Percentiles rank a stretch among this genome's conserved stretches.
Conservation (phyloP, 768 basidiomycete genomes). For the Phylloporus rhodoxanthus region DNA sequence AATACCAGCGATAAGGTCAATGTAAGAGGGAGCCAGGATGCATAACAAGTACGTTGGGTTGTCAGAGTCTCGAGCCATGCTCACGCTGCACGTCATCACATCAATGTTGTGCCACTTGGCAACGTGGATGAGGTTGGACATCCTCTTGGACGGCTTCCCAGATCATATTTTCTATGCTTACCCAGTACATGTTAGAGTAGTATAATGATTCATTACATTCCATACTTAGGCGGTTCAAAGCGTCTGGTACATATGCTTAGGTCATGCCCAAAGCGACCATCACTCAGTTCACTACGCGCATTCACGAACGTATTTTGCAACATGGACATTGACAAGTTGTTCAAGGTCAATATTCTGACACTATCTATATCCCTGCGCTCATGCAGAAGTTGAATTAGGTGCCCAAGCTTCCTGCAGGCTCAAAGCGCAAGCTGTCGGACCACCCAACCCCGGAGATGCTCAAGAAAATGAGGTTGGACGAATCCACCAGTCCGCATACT, state of each 20-base stretch:
- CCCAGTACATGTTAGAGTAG: slow-evolving; percentile 2
- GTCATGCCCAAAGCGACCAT: slow-evolving; percentile 1
- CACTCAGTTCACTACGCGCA: neutral
- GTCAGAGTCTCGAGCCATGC: slow-evolving; percentile 19
- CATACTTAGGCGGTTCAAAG: too few species aligned
- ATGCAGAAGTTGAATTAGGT: slow-evolving; percentile 36
- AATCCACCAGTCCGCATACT: slow-evolving; percentile 5
- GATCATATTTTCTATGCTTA: neutral
- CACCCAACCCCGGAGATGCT: slow-evolving; percentile 76
- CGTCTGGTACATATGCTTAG: slow-evolving; percentile 12
- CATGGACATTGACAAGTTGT: slow-evolving; percentile 49
- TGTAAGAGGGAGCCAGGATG: neutral
- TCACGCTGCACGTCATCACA: slow-evolving; percentile 15
- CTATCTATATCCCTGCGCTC: neutral
- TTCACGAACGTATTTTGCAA: neutral
- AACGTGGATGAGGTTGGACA: slow-evolving; percentile 9
- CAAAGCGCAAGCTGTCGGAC: slow-evolving; percentile 72
- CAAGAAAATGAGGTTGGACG: slow-evolving; percentile 68
- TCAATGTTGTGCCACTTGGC: slow-evolving; percentile 1
- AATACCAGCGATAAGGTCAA: slow-evolving; percentile 12
- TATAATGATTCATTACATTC: neutral
- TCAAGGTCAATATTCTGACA: slow-evolving; percentile 34
- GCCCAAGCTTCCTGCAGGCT: slow-evolving; percentile 58
- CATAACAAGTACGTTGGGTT: slow-evolving; percentile 27
- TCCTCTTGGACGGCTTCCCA: neutral